These are phyloP conservation scores for Articulospora tetracladia DNA, from an alignment of 495 filamentous ascomycete genomes.

Conservation along the genomic window DNA sequence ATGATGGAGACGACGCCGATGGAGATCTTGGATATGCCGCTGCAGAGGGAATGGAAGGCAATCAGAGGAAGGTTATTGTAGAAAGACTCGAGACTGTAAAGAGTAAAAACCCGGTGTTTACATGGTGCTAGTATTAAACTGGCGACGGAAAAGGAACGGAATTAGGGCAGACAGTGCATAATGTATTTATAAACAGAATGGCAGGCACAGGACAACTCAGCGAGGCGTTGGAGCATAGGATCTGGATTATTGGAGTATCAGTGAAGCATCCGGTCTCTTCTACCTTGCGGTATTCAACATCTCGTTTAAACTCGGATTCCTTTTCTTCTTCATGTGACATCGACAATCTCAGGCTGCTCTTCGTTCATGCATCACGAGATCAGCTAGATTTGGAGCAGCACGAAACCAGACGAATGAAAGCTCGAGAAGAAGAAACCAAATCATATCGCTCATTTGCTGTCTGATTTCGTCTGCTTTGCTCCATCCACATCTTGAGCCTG, in stretches of 20 bases:
- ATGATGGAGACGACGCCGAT: constrained; percentile 74
- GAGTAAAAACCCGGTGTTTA: constrained; percentile 92
- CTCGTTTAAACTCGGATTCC: too few relatives aligned
- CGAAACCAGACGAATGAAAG: background rate
- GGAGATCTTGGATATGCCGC: constrained; percentile 93
- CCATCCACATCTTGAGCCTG: too few relatives aligned
- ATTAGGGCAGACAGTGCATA: background rate
- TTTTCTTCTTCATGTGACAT: background rate
- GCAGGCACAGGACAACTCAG: background rate
- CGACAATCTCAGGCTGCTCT: background rate
- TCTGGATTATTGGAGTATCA: background rate
- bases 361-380: background rate
- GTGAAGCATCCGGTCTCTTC: background rate
- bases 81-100: constrained; percentile 94
- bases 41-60: constrained; percentile 87
- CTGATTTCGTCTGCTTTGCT: too few relatives aligned
- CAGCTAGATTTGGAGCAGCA: background rate
- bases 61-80: constrained; percentile 89
- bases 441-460: too few relatives aligned
- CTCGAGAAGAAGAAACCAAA: background rate
- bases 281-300: too few relatives aligned
- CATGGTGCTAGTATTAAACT: constrained; percentile 69
- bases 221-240: background rate
- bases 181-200: background rate
- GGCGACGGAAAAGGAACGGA: background rate